These are phyloP conservation scores for Aquilaria malaccensis DNA, from an alignment of 345 rosid genomes.

Conservation along the genomic window DNA sequence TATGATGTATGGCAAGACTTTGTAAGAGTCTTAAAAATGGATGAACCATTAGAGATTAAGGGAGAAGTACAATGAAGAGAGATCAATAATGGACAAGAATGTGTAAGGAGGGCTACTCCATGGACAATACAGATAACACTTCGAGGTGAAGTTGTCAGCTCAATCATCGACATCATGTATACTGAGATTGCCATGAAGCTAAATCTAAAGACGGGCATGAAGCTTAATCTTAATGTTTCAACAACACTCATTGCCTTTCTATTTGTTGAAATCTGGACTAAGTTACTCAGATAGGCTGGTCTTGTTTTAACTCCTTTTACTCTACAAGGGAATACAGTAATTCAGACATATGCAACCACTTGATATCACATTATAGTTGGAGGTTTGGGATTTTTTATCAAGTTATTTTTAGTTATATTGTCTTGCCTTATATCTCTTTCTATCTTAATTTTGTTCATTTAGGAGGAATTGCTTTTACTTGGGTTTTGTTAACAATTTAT, in stretches of 20 bases:
- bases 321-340: constrained; percentile 80
- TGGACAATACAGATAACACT: constrained; percentile 83
- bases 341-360: constrained; percentile 93
- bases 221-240: constrained; percentile 92
- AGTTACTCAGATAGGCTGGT: constrained; percentile 67
- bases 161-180: constrained; percentile 64
- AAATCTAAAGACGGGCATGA: constrained; percentile 85
- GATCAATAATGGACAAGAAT: constrained; percentile 30
- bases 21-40: constrained; percentile 5
- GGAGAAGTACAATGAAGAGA: constrained; percentile 23
- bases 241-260: constrained; percentile 83
- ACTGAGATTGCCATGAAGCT: constrained; percentile 84
- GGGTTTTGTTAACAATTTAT: too few relatives aligned
- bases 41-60: constrained; percentile 22
- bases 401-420: too few relatives aligned
- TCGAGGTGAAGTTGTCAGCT: constrained; percentile 63
- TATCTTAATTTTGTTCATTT: too few relatives aligned
- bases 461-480: too few relatives aligned
- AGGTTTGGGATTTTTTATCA: constrained; percentile 28
- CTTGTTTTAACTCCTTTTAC: constrained; percentile 65
- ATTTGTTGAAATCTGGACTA: constrained; percentile 69
- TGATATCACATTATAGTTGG: constrained; percentile 88
- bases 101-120: constrained; percentile 44
- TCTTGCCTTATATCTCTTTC: not conserved
- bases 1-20: too few relatives aligned